Conservation (phyloP, 306 rosid genomes). For the Prunus mira region DNA sequence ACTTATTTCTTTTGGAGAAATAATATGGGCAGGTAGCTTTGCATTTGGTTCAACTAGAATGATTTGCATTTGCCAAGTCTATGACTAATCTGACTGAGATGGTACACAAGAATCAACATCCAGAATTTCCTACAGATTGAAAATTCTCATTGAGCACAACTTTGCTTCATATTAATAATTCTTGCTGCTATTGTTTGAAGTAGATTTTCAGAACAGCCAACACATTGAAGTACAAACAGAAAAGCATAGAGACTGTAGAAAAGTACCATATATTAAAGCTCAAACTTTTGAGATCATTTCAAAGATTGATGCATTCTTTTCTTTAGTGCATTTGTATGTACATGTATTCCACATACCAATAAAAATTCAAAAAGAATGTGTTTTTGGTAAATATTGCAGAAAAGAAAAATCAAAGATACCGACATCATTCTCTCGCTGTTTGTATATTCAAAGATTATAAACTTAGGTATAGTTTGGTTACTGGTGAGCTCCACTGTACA, state of each 20-base stretch:
- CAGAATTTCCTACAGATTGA: too few species aligned
- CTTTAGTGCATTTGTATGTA: not conserved
- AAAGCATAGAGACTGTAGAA: not conserved
- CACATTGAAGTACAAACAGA: not conserved
- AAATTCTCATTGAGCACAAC: too few species aligned
- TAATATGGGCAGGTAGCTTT: too few species aligned
- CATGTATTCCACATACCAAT: not conserved
- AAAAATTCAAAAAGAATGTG: not conserved
- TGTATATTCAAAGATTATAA: conserved; percentile 12
- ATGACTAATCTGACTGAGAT: too few species aligned
- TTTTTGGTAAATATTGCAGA: not conserved
- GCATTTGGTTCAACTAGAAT: too few species aligned
- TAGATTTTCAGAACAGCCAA: too few species aligned
- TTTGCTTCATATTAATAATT: too few species aligned
- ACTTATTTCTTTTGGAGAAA: too few species aligned
- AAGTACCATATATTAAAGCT: not conserved
- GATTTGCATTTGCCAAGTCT: too few species aligned
- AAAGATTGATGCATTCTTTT: not conserved
- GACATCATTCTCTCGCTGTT: conserved; percentile 2
- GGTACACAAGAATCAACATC: too few species aligned
- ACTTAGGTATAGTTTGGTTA: conserved; percentile 37
- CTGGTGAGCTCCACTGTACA: conserved; percentile 72
- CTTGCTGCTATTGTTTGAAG: too few species aligned
- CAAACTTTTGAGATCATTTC: not conserved
- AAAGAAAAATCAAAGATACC: not conserved